A percentile compares a stretch with the other conserved stretches of the same genome.
These are phyloP conservation scores for Plasmodium yoelii DNA, from an alignment of 169 alveolate genomes.

Conservation along the genomic window DNA sequence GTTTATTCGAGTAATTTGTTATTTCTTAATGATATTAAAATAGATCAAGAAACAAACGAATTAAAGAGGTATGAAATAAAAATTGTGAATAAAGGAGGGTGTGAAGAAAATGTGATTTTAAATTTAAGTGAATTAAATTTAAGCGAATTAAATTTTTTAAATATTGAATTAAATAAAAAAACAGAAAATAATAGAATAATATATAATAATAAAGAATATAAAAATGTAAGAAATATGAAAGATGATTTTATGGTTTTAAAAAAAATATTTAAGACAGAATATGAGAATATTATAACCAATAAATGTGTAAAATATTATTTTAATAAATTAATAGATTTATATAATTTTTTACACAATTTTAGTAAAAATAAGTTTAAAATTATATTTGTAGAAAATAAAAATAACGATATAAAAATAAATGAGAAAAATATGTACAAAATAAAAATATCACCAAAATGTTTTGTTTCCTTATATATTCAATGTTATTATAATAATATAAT, in stretches of 20 bases:
- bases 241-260: not conserved
- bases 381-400: not conserved
- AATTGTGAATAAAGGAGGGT: conserved; percentile 45
- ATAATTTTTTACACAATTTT: conserved; percentile 14
- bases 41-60: conserved; percentile 37
- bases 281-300: conserved; percentile 44
- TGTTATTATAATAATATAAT: conserved; percentile 24
- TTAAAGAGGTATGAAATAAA: conserved; percentile 16
- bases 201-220: conserved; percentile 45
- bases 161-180: conserved; percentile 1
- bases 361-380: conserved; percentile 19
- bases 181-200: conserved; percentile 1
- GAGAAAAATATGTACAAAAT: conserved; percentile 19
- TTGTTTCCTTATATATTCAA: conserved; percentile 18
- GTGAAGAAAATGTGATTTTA: conserved; percentile 43
- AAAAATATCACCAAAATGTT: conserved; percentile 43
- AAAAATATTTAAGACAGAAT: conserved; percentile 15
- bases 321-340: conserved; percentile 18
- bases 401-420: not conserved
- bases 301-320: conserved; percentile 27
- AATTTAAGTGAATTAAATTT: not conserved
- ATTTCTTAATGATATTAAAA: not conserved
- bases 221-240: conserved; percentile 11
- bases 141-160: conserved; percentile 3
- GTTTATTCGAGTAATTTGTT: conserved; percentile 5